These are phyloP conservation scores for Alternaria sp. DNA, from an alignment of 2,329 filamentous ascomycete genomes.

Conservation along the genomic window DNA sequence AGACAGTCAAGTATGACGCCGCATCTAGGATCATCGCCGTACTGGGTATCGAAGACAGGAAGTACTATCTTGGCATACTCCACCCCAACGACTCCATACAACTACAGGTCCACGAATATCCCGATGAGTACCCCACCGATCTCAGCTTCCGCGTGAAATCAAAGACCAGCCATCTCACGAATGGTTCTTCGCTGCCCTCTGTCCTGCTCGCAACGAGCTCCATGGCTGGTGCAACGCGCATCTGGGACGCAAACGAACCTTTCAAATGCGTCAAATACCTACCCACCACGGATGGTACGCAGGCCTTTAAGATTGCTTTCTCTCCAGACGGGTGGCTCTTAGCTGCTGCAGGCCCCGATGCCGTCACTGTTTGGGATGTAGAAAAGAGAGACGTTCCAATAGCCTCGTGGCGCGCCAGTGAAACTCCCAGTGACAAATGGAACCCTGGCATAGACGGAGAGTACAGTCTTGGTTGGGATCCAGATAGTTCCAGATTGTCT, in stretches of 20 bases:
- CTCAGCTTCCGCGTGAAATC: slow-evolving; percentile 49
- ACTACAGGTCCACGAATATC: slow-evolving; percentile 41
- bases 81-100: slow-evolving; percentile 40
- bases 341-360: slow-evolving; percentile 53
- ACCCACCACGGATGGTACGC: slow-evolving; percentile 38
- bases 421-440: slow-evolving; percentile 35
- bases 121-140: slow-evolving; percentile 47
- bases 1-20: slow-evolving; percentile 49
- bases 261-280: slow-evolving; percentile 41
- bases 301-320: slow-evolving; percentile 52
- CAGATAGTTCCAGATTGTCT: slow-evolving; percentile 46
- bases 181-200: slow-evolving; percentile 28
- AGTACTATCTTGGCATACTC: slow-evolving; percentile 45
- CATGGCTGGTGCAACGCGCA: slow-evolving; percentile 47
- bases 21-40: slow-evolving; percentile 50
- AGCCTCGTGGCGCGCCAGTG: slow-evolving; percentile 44
- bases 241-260: slow-evolving; percentile 51
- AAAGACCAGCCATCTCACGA: slow-evolving; percentile 17
- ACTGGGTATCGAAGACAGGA: slow-evolving; percentile 33
- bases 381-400: slow-evolving; percentile 43
- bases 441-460: slow-evolving; percentile 43
- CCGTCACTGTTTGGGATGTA: slow-evolving; percentile 54
- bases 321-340: slow-evolving; percentile 52
- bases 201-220: slow-evolving; percentile 50
- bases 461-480: slow-evolving; percentile 48